Evolutionary conservation across 495 filamentous ascomycete genomes (phyloP), one percentile per base, ranked within the genome.

Genomic region (Massariosphaeria phaeospora): DNA sequence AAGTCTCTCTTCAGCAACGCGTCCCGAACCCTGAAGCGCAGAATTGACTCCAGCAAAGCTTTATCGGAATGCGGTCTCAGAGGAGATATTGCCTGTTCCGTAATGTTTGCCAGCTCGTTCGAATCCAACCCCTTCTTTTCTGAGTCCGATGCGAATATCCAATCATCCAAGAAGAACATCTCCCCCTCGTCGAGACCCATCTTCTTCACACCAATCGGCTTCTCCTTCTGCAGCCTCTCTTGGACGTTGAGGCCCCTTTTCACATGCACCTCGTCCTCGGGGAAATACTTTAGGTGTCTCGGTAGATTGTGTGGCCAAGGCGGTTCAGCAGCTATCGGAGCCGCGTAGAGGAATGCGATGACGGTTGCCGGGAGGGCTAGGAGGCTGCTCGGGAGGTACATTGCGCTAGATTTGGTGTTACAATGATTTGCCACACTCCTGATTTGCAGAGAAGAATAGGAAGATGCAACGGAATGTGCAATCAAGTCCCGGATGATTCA

Each of bases 101-200:
- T 54, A 9, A 18, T 4, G 23, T 58, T 52, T 24, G 12, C 13
- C 23, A 46, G 8, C 3, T 49, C 18, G 13, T 34, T 41, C 15
- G 29, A n/a, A 8, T 47, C 42, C 17, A 29, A 45, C n/a, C 52
- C 12, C 33, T 56, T 63, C 29, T 55, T 58, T 11, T 33, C 29
- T 18, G 38, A 7, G 39, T 63, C 59, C 10, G 35, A 51, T 17
- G 59, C 72, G 49, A 82, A 84, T 25, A 72, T 67, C 82, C 84
- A 80, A 67, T 84, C 81, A 17, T 80, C 72, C 38, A 77, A 73
- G 60, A 83, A 84, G 71, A 96, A 91, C 73, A 91, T 97, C 67
- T 94, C 88, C 30, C 85, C 84, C 53, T 86, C 81, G 66, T 95
- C 87, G 3, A 66, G 71, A 42, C 79, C 82, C 88, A 95, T 95